Conservation (phyloP, 768 basidiomycete genomes). For the Cystobasidium onofrii region DNA sequence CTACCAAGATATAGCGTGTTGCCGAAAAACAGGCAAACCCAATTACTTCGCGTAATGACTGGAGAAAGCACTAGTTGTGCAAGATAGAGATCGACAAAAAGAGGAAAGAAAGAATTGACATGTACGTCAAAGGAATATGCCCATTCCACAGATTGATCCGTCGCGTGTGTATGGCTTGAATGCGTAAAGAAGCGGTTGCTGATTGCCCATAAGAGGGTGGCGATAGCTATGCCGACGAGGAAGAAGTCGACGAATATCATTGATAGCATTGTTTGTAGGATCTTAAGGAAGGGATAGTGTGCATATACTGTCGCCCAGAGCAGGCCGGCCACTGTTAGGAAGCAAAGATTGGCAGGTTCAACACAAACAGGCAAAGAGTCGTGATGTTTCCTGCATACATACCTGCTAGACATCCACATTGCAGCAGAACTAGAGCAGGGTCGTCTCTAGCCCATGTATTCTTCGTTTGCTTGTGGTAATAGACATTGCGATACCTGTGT, state of each 20-base stretch:
- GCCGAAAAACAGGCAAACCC: conserved; percentile 89
- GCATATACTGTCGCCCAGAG: conserved; percentile 82
- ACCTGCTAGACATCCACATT: conserved; percentile 66
- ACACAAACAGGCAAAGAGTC: background rate
- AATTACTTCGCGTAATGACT: conserved; percentile 70
- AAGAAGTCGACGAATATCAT: conserved; percentile 90
- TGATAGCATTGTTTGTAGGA: conserved; percentile 58
- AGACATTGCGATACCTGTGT: conserved; percentile 80
- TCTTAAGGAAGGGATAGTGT: conserved; percentile 53
- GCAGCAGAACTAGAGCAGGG: conserved; percentile 80
- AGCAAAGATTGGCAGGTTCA: background rate
- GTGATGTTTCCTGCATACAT: conserved; percentile 39
- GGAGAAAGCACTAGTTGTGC: conserved; percentile 79
- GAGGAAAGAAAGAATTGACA: conserved; percentile 91
- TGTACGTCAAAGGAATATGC: conserved; percentile 95
- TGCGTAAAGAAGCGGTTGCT: conserved; percentile 41
- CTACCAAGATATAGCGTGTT: conserved; percentile 75
- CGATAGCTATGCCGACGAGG: conserved; percentile 62
- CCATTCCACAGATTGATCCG: conserved; percentile 44
- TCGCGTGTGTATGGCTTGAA: conserved; percentile 36
- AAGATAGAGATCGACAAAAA: conserved; percentile 80
- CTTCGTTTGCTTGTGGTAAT: conserved; percentile 84
- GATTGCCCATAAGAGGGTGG: conserved; percentile 62
- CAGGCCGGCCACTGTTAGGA: conserved; percentile 60
- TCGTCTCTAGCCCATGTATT: conserved; percentile 66